Evolutionary conservation across 345 rosid genomes (phyloP), one percentile per base, ranked within the genome.

Genomic region (Diplotaxis tenuifolia): DNA sequence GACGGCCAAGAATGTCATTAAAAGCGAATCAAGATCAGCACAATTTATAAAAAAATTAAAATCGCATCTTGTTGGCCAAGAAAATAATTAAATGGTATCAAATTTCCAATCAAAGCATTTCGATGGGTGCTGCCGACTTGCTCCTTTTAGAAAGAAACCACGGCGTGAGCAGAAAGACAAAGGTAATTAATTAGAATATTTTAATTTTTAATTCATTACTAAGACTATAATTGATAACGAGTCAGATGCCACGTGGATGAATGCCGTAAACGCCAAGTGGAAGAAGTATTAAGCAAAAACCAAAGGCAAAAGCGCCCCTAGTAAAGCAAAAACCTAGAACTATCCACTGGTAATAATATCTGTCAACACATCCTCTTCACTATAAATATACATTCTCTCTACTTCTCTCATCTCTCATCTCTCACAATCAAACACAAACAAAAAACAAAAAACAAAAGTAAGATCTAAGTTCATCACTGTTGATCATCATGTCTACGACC

Each of bases 401-500:
- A 1, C 42, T 36, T 36, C 14, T 50, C 34, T 75, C 56, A 7
- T 38, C 65, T 62, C 68, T 47, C 0, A 0, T 67, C 25, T 27
- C 45, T 29, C 65, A 47, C 68, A 71, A 22, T 69, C 34, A 62
- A 31, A 77, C 21, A 65, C 18, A 27, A n/a, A n/a, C n/a, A n/a
- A n/a, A 50, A 34, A 63, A 40, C 23, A 52, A 19, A 3, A 21
- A 2, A 4, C 16, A 61, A 45, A 50, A 9, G n/a, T n/a, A 45
- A 60, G 18, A 68, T 59, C 40, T 42, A 62, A 69, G 4, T 31
- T 42, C 1, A 2, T 29, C 60, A 64, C 62, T 54, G 27, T 40
- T 31, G 18, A 40, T 25, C 28, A 69, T 7, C 25, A 83, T 83
- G 82, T 67, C 76, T 68, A 86, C 86, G 0, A 86, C 71, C 7